phyloP scores from a whole-genome alignment of 2,329 filamentous ascomycete species.

The Rachicladosporium sp. region DNA sequence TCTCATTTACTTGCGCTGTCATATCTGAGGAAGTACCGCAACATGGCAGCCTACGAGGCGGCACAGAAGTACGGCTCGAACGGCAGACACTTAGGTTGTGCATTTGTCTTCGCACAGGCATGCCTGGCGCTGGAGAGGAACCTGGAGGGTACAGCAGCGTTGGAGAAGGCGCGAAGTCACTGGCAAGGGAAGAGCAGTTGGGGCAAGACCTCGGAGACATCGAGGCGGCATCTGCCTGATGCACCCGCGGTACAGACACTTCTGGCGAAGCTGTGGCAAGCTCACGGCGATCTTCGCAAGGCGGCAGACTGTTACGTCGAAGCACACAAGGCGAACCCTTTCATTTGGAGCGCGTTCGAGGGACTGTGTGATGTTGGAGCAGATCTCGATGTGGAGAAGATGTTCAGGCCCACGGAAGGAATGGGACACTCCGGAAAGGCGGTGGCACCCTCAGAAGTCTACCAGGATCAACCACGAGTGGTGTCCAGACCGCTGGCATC shows the following conservation, averaged over 20 bases:
- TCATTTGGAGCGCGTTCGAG: conserved; percentile 96
- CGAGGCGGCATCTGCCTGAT: conserved; percentile 66
- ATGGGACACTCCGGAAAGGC: conserved; percentile 33
- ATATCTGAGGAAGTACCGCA: conserved; percentile 69
- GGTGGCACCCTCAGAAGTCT: conserved; percentile 13
- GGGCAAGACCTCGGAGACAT: conserved; percentile 64
- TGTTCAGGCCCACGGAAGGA: conserved; percentile 65
- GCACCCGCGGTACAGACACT: conserved; percentile 72
- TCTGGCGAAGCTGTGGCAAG: conserved; percentile 75
- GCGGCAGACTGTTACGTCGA: conserved; percentile 81
- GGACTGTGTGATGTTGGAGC: conserved; percentile 75
- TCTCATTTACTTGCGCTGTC: conserved; percentile 74
- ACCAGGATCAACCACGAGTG: conserved; percentile 18
- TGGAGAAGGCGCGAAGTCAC: conserved; percentile 67
- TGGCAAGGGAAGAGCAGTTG: conserved; percentile 68
- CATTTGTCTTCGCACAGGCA: conserved; percentile 83
- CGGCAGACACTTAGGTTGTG: conserved; percentile 70
- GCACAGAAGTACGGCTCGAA: conserved; percentile 59
- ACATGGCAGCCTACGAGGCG: conserved; percentile 74
- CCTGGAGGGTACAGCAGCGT: conserved; percentile 66
- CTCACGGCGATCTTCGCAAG: conserved; percentile 66
- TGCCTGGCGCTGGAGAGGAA: conserved; percentile 68
- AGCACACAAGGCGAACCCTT: conserved; percentile 76
- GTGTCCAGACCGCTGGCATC: conserved; percentile 11
- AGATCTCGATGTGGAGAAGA: conserved; percentile 67